Conservation (phyloP, 805 yeast species). For the Phaffomyces opuntiae region DNA sequence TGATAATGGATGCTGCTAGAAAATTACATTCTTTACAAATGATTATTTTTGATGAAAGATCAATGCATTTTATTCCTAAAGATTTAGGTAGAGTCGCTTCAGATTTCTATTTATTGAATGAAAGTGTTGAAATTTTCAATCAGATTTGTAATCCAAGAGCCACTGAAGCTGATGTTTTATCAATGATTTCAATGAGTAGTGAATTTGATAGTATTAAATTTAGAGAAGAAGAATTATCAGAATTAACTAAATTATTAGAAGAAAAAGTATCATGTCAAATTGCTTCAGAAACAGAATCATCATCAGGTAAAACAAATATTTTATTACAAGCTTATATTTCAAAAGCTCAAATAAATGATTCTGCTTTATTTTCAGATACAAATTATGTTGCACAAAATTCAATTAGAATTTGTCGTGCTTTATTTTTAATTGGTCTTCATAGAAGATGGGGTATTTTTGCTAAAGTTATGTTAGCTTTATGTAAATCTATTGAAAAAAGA, state of each 20-base stretch:
- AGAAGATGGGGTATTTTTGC: constrained; percentile 88
- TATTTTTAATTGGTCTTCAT: constrained; percentile 79
- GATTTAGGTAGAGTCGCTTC: constrained; percentile 93
- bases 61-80: constrained; percentile 73
- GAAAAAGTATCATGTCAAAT: constrained; percentile 70
- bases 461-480: constrained; percentile 65
- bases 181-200: constrained; percentile 84
- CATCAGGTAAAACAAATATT: constrained; percentile 83
- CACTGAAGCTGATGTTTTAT: constrained; percentile 84
- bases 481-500: constrained; percentile 79
- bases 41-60: constrained; percentile 85
- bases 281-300: constrained; percentile 64
- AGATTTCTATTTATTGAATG: constrained; percentile 81
- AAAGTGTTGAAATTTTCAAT: constrained; percentile 84
- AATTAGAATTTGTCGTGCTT: constrained; percentile 86
- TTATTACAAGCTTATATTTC: constrained; percentile 86
- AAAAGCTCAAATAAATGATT: constrained; percentile 60
- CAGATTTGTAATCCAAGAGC: constrained; percentile 78
- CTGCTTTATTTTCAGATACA: constrained; percentile 79
- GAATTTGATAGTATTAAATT: constrained; percentile 89
- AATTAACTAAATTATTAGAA: constrained; percentile 56
- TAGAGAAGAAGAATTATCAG: constrained; percentile 80
- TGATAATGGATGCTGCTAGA: constrained; percentile 77
- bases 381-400: constrained; percentile 95
- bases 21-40: constrained; percentile 82